phyloP scores from a whole-genome alignment of 345 rosid species.

The Stellera chamaejasme region DNA sequence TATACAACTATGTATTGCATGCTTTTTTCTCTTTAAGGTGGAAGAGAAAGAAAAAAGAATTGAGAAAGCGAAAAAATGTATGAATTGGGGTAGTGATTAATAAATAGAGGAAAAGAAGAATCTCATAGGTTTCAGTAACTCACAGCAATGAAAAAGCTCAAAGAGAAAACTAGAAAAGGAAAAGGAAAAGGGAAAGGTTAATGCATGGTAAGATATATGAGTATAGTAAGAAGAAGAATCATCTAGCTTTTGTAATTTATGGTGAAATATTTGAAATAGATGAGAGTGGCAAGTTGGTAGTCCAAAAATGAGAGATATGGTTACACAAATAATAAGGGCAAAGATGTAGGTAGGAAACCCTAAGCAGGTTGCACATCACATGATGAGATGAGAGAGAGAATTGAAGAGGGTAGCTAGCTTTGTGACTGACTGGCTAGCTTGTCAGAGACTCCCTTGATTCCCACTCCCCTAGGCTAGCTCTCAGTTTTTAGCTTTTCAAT shows the following conservation, averaged over 20 bases:
- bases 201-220: conserved; percentile 1
- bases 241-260: conserved; percentile 19
- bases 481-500: conserved; percentile 7
- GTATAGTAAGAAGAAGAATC: conserved; percentile 40
- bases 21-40: not conserved
- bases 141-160: not conserved
- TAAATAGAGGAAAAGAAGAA: conserved; percentile 12
- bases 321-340: not conserved
- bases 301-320: too few species aligned
- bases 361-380: conserved; percentile 18
- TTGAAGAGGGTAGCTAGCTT: not conserved
- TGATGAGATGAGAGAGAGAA: too few species aligned
- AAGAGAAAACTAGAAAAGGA: conserved; percentile 8
- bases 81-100: not conserved
- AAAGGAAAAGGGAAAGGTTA: conserved; percentile 10
- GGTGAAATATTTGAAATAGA: conserved; percentile 26
- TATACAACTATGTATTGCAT: not conserved
- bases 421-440: conserved; percentile 3
- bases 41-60: not conserved
- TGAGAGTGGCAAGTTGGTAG: too few species aligned
- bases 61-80: conserved; percentile 10
- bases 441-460: conserved; percentile 45
- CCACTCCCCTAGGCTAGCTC: conserved; percentile 7
- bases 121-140: not conserved
- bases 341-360: conserved; percentile 13